These are phyloP conservation scores for Zasmidium cellare DNA, from an alignment of 2,329 filamentous ascomycete species.

Conservation along the genomic window DNA sequence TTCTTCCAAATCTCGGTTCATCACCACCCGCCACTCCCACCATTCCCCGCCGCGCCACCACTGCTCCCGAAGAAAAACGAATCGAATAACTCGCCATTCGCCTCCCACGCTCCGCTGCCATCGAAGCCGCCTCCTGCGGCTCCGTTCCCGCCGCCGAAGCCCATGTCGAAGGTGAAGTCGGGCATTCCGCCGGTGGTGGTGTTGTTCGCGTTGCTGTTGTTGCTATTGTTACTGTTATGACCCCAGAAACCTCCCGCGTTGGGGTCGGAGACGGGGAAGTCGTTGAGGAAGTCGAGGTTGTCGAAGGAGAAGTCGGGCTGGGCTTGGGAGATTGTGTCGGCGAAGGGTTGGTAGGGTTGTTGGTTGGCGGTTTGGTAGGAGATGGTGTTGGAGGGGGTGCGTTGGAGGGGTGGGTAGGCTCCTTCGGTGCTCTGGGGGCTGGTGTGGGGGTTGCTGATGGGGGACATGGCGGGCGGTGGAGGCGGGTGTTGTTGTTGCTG, in stretches of 20 bases:
- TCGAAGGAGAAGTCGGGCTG: constrained; percentile 36
- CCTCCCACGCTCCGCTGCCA: constrained; percentile 56
- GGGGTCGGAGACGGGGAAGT: constrained; percentile 50
- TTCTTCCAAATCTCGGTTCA: not conserved
- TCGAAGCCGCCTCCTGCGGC: constrained; percentile 23
- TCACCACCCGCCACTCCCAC: too few relatives aligned
- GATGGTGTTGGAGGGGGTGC: constrained; percentile 15
- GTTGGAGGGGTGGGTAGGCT: constrained; percentile 8
- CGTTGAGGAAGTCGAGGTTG: constrained; percentile 57
- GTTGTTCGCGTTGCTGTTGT: constrained; percentile 4
- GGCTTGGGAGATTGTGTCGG: constrained; percentile 19
- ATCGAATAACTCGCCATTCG: constrained; percentile 57
- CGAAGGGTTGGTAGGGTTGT: constrained; percentile 22
- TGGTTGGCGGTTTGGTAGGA: constrained; percentile 34
- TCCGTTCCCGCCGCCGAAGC: constrained; percentile 44
- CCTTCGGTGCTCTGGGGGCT: constrained; percentile 20
- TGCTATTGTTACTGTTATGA: constrained; percentile 2
- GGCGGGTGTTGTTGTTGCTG: constrained; percentile 31
- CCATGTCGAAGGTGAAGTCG: constrained; percentile 50
- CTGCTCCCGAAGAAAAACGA: constrained; percentile 69
- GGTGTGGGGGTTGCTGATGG: constrained; percentile 13
- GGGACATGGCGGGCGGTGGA: constrained; percentile 19
- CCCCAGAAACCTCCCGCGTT: constrained; percentile 18
- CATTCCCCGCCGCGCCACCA: constrained; percentile 15
- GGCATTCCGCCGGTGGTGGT: not conserved